Percentiles rank a stretch among this genome's conserved stretches.
phyloP scores from a whole-genome alignment of 2,329 filamentous ascomycete genomes.

The Diaporthe citriasiana region DNA sequence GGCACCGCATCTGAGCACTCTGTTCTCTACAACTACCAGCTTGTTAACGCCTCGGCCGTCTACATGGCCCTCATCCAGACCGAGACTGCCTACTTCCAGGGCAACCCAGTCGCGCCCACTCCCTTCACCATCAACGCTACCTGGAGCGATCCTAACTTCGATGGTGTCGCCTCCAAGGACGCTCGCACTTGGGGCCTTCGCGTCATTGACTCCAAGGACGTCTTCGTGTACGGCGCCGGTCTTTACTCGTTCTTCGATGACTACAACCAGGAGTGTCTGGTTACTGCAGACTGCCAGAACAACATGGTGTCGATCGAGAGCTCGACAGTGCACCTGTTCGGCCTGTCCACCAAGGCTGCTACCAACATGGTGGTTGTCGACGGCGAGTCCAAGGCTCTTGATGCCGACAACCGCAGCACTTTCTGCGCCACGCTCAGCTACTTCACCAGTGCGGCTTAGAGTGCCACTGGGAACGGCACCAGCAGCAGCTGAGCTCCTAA shows the following conservation, averaged over 20 bases:
- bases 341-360: slow-evolving; percentile 80
- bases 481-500: background rate
- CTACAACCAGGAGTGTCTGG: slow-evolving; percentile 80
- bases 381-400: slow-evolving; percentile 66
- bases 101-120: slow-evolving; percentile 80
- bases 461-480: slow-evolving; percentile 2
- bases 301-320: slow-evolving; percentile 83
- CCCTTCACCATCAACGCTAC: slow-evolving; percentile 72
- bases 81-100: slow-evolving; percentile 91
- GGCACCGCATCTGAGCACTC: slow-evolving; percentile 79
- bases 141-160: slow-evolving; percentile 79
- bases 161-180: slow-evolving; percentile 63
- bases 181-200: slow-evolving; percentile 85
- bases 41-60: slow-evolving; percentile 81
- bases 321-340: slow-evolving; percentile 74
- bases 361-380: slow-evolving; percentile 80
- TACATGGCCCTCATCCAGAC: slow-evolving; percentile 90
- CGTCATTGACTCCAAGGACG: slow-evolving; percentile 74
- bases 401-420: slow-evolving; percentile 74
- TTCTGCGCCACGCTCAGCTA: slow-evolving; percentile 74
- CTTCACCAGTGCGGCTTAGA: slow-evolving; percentile 55
- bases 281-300: slow-evolving; percentile 78
- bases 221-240: slow-evolving; percentile 80
- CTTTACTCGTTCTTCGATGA: slow-evolving; percentile 89
- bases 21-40: slow-evolving; percentile 86